phyloP scores from a whole-genome alignment of 306 rosid genomes.

The Dalbergia oliveri region DNA sequence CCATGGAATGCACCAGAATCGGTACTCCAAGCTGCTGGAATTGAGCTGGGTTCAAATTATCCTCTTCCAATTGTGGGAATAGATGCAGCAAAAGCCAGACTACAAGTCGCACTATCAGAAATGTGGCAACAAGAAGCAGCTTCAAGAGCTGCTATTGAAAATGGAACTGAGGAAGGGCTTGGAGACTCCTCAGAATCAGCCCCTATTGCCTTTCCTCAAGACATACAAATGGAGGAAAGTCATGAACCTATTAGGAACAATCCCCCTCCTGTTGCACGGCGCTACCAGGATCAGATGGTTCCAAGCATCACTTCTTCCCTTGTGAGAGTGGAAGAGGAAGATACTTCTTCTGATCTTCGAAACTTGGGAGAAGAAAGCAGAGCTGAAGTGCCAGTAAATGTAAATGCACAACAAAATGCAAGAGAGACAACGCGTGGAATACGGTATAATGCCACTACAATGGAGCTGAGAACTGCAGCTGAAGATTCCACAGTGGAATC shows the following conservation, averaged over 20 bases:
- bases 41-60: constrained; percentile 90
- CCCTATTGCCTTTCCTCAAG: constrained; percentile 79
- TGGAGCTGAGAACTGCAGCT: constrained; percentile 55
- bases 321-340: constrained; percentile 78
- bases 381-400: constrained; percentile 88
- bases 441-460: constrained; percentile 42
- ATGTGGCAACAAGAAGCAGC: constrained; percentile 95
- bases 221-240: constrained; percentile 80
- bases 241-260: constrained; percentile 69
- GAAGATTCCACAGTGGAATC: constrained; percentile 93
- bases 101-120: constrained; percentile 76
- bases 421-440: constrained; percentile 46
- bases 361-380: constrained; percentile 62
- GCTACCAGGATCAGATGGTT: constrained; percentile 89
- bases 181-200: constrained; percentile 85
- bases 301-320: constrained; percentile 84
- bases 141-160: constrained; percentile 81
- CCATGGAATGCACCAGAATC: constrained; percentile 96
- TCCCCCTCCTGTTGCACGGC: constrained; percentile 53
- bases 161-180: constrained; percentile 92
- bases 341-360: constrained; percentile 62
- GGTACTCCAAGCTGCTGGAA: constrained; percentile 91
- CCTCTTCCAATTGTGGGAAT: constrained; percentile 90
- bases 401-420: constrained; percentile 57
- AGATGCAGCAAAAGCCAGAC: constrained; percentile 80